These are phyloP conservation scores for Solanum verrucosum DNA, from an alignment of 257 asterid species.

Conservation along the genomic window DNA sequence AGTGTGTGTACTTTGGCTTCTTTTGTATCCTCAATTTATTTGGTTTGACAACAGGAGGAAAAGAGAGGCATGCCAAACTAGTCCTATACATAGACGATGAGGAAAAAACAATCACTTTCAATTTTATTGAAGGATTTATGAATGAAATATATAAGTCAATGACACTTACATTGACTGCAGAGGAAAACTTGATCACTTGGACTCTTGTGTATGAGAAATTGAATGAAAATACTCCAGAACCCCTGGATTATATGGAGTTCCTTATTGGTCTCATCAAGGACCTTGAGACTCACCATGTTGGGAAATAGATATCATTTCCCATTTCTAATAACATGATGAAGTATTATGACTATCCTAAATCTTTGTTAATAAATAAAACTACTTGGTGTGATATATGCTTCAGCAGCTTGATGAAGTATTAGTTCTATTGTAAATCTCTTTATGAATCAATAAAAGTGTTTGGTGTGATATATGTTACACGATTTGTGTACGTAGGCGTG, in stretches of 20 bases:
- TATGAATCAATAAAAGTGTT: no score
- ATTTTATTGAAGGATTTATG: not conserved
- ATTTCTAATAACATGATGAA: not conserved
- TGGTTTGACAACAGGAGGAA: not conserved
- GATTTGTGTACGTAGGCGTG: not conserved
- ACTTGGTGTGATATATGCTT: not conserved
- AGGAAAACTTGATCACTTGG: not conserved
- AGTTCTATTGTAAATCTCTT: not conserved
- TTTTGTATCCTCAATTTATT: not conserved
- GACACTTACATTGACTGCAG: not conserved
- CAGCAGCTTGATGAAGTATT: not conserved
- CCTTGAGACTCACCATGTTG: not conserved
- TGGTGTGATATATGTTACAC: not conserved
- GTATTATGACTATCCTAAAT: not conserved
- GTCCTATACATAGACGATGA: not conserved
- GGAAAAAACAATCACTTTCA: not conserved
- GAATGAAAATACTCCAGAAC: not conserved
- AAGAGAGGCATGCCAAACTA: not conserved
- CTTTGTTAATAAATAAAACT: not conserved
- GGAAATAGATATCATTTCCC: not conserved
- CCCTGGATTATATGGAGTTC: not conserved
- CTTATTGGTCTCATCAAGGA: not conserved
- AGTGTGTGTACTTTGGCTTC: not conserved
- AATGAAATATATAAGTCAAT: not conserved
- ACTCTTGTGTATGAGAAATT: not conserved